Evolutionary conservation across 176 grass and related monocot genomes (phyloP).

Genomic region (Metroxylon sagu): DNA sequence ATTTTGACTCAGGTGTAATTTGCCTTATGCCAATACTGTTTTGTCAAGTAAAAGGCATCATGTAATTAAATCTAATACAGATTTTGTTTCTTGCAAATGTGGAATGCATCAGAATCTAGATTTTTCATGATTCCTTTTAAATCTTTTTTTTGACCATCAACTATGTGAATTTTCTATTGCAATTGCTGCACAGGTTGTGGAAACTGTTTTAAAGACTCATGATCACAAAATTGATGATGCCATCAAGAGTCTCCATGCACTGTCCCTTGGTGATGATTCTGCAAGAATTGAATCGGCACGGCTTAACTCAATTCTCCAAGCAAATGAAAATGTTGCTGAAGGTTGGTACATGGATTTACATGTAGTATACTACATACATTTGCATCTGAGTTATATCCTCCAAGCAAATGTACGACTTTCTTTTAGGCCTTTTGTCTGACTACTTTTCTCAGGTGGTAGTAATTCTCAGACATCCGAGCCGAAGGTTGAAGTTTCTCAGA

Average conservation of each 20-base stretch:
- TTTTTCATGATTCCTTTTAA: too few species aligned
- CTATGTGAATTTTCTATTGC: background rate
- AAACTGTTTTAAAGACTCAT: conserved; percentile 17
- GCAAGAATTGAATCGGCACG: background rate
- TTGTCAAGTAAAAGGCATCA: too few species aligned
- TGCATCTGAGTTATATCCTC: too few species aligned
- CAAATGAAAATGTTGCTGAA: conserved; percentile 5
- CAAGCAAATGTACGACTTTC: background rate
- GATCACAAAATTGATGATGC: conserved; percentile 26
- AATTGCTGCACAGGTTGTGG: conserved; percentile 10
- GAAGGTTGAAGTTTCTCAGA: background rate
- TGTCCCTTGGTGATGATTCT: conserved; percentile 24
- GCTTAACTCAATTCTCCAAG: background rate
- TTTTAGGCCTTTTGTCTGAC: background rate
- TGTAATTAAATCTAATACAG: too few species aligned
- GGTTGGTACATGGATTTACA: background rate
- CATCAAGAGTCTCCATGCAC: conserved; percentile 20
- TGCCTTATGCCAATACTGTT: too few species aligned
- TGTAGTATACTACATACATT: background rate
- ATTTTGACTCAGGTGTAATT: too few species aligned
- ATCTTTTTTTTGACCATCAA: too few species aligned
- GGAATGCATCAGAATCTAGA: too few species aligned
- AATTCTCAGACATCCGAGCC: conserved; percentile 10
- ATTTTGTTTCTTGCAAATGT: too few species aligned
- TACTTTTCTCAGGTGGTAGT: background rate